Base-by-base conservation (phyloP, 345 rosid species). In the Murraya koenigii region DNA sequence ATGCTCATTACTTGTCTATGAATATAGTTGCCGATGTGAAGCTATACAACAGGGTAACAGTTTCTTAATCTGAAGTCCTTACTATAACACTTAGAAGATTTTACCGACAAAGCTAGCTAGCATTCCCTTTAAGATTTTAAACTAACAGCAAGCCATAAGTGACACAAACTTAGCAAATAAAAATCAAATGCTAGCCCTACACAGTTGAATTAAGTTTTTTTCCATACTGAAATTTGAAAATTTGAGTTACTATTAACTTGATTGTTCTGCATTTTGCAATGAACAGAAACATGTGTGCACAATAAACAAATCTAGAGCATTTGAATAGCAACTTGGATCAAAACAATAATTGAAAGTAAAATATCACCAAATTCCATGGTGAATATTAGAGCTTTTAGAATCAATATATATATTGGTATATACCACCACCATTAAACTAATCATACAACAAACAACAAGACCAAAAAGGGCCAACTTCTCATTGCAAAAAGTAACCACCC, bases 401-500 rank as follows among this genome's bases (percentile, higher is more conserved):
- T 23, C 20, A 25, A 64, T 44, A 70, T 30, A 77, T 39, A 35
- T 35, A 35, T 36, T 26, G 64, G 13, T 61, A 70, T 47, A 61
- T 71, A 54, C 76, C 69, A n/a, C 71, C 75, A 59, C 3, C 38
- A 36, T 36, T 38, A 28, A 58, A 5, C 69, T 69, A 70, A 70
- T 19, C 52, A 75, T 52, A 60, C 19, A 1, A 38, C 41, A 59
- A 14, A 26, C 15, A 6, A 23, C 25, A 25, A 52, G 13, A 39
- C 39, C 15, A 71, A 52, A 69, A 41, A 6, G 14, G 8, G 13
- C 28, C 4, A 19, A 15, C 5, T 49, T 22, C 26, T 75, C 63
- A 71, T 87, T 96, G 95, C 82, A 96, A 79, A 74, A 94, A 94
- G 80, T 96, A 96, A 36, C 98, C 99, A 41, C 90, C 81, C 86